Evolutionary conservation across 192 early-diverging fungal genomes (phyloP).

Genomic region (Helicostylum pulchrum): DNA sequence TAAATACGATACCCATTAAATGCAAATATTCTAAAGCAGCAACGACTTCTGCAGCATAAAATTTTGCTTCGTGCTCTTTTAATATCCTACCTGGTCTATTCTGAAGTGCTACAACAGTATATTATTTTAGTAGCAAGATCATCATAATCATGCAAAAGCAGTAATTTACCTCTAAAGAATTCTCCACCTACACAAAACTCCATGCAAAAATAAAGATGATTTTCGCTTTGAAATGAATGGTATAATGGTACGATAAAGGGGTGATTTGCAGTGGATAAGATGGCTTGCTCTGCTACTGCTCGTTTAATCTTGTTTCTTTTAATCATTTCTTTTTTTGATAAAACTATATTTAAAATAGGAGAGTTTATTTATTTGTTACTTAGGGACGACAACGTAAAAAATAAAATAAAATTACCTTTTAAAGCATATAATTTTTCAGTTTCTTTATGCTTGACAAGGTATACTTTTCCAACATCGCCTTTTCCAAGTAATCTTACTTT

Average conservation of each 20-base stretch:
- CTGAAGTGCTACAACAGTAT: slow-evolving; percentile 63
- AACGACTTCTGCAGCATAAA: slow-evolving; percentile 97
- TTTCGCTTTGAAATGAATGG: slow-evolving; percentile 85
- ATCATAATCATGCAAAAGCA: background rate
- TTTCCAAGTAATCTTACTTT: slow-evolving; percentile 31
- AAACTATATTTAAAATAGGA: slow-evolving; percentile 40
- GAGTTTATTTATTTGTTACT: background rate
- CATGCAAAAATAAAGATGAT: slow-evolving; percentile 85
- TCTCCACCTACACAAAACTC: slow-evolving; percentile 89
- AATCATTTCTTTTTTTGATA: slow-evolving; percentile 95
- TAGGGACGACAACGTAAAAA: background rate
- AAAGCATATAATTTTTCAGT: slow-evolving; percentile 29
- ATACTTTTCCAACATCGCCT: slow-evolving; percentile 31
- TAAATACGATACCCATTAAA: slow-evolving; percentile 92
- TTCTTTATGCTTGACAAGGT: slow-evolving; percentile 29
- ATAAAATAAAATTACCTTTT: slow-evolving; percentile 21
- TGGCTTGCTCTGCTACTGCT: slow-evolving; percentile 95
- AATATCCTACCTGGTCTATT: slow-evolving; percentile 82
- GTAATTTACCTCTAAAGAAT: slow-evolving; percentile 66
- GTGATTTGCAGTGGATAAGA: slow-evolving; percentile 81
- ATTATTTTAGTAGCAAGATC: background rate
- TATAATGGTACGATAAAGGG: slow-evolving; percentile 91
- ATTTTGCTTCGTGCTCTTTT: slow-evolving; percentile 84
- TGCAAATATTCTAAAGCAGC: slow-evolving; percentile 95
- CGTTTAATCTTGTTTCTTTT: slow-evolving; percentile 96